phyloP scores from a whole-genome alignment of 2,329 filamentous ascomycete genomes.

The Penicillium sp. region DNA sequence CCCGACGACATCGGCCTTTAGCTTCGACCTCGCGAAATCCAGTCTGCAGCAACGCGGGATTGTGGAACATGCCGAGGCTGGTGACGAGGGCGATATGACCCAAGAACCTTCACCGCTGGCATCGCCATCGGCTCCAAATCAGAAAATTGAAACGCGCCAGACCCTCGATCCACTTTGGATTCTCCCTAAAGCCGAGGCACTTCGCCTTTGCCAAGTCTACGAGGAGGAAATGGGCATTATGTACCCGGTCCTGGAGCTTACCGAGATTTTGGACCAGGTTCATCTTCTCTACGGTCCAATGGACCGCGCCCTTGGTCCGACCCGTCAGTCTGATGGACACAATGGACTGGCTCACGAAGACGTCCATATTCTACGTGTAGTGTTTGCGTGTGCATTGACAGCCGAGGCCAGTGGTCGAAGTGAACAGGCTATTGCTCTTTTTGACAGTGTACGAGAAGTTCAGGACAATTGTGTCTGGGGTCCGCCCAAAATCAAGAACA shows the following conservation, averaged over 20 bases:
- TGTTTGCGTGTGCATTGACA: conserved; percentile 74
- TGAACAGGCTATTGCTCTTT: conserved; percentile 69
- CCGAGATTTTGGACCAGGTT: conserved; percentile 66
- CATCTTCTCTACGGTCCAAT: conserved; percentile 55
- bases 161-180: conserved; percentile 72
- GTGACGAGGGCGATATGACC: conserved; percentile 59
- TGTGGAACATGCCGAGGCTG: conserved; percentile 50
- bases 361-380: conserved; percentile 73
- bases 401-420: conserved; percentile 78
- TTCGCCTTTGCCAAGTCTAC: conserved; percentile 74
- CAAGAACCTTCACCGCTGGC: conserved; percentile 37
- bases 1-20: conserved; percentile 79
- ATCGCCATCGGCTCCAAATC: conserved; percentile 25
- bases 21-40: conserved; percentile 78
- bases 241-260: conserved; percentile 79
- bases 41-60: conserved; percentile 88
- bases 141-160: conserved; percentile 33
- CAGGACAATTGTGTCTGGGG: conserved; percentile 64
- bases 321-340: conserved; percentile 14
- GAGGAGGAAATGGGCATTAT: conserved; percentile 88
- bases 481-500: conserved; percentile 57
- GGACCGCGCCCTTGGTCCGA: conserved; percentile 5
- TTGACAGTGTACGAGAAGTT: conserved; percentile 70
- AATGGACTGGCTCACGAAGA: conserved; percentile 58
- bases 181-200: conserved; percentile 71